These are phyloP conservation scores for Pseudogymnoascus sp. DNA, from an alignment of 2,329 filamentous ascomycete genomes.

Conservation along the genomic window DNA sequence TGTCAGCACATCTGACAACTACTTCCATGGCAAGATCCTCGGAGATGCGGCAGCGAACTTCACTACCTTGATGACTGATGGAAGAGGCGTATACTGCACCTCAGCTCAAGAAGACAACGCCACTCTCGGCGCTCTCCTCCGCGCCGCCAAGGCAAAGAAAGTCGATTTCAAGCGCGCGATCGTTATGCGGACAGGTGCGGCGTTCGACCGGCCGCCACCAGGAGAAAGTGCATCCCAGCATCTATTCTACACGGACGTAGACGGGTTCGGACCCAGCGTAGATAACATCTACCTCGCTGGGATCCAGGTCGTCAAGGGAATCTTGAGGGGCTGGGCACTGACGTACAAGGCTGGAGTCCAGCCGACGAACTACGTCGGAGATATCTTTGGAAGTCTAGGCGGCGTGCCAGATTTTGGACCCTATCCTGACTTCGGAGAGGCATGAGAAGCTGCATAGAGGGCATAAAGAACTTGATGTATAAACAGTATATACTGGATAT, in stretches of 20 bases:
- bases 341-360: slow-evolving; percentile 50
- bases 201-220: slow-evolving; percentile 63
- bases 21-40: slow-evolving; percentile 55
- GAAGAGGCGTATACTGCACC: slow-evolving; percentile 59
- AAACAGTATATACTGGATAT: neutral
- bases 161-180: slow-evolving; percentile 61
- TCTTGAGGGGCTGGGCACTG: slow-evolving; percentile 51
- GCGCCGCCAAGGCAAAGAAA: slow-evolving; percentile 45
- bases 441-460: neutral
- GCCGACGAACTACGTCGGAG: slow-evolving; percentile 58
- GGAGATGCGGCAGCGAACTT: slow-evolving; percentile 58
- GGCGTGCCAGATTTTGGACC: slow-evolving; percentile 58
- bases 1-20: slow-evolving; percentile 62
- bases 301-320: slow-evolving; percentile 54
- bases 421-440: neutral
- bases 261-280: slow-evolving; percentile 54
- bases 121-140: slow-evolving; percentile 55
- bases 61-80: slow-evolving; percentile 57
- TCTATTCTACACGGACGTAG: slow-evolving; percentile 51
- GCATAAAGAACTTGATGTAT: neutral
- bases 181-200: slow-evolving; percentile 58
- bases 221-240: slow-evolving; percentile 49
- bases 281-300: slow-evolving; percentile 60
- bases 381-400: slow-evolving; percentile 62
- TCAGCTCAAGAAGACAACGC: slow-evolving; percentile 68